These are phyloP conservation scores for Kurtzmaniella quercitrusa DNA, from an alignment of 1,139 yeast species.

Conservation along the genomic window DNA sequence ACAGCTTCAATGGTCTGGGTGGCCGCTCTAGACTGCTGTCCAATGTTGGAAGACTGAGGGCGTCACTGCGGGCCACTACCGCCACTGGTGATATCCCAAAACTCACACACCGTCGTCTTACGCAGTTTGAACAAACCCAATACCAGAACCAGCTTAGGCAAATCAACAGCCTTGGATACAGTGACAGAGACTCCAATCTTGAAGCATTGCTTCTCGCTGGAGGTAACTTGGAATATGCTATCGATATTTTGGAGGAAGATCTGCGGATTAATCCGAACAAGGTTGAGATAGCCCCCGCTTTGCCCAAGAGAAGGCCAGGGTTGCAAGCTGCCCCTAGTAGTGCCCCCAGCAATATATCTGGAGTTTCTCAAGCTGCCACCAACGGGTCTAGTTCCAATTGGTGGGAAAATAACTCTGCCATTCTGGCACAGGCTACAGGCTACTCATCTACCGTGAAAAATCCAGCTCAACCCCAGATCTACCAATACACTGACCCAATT, in stretches of 20 bases:
- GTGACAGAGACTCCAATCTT: slow-evolving; percentile 41
- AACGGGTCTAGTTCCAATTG: slow-evolving; percentile 14
- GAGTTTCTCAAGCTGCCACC: slow-evolving; percentile 11
- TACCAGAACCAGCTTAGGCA: slow-evolving; percentile 36
- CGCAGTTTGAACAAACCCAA: slow-evolving; percentile 39
- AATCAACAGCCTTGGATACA: slow-evolving; percentile 42
- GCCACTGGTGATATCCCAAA: slow-evolving; percentile 19
- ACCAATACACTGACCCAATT: slow-evolving; percentile 59
- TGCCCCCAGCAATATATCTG: background rate
- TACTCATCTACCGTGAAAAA: slow-evolving; percentile 7
- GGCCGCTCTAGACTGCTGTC: slow-evolving; percentile 25
- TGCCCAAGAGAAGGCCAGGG: slow-evolving; percentile 39
- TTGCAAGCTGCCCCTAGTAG: slow-evolving; percentile 12
- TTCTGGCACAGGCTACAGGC: slow-evolving; percentile 6
- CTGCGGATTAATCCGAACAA: slow-evolving; percentile 30
- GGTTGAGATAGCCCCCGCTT: slow-evolving; percentile 38
- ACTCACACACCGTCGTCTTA: slow-evolving; percentile 39
- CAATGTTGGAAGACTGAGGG: slow-evolving; percentile 6
- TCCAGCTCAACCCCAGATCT: slow-evolving; percentile 36
- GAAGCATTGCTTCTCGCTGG: slow-evolving; percentile 47
- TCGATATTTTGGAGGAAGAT: slow-evolving; percentile 44
- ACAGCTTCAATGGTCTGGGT: slow-evolving; percentile 3
- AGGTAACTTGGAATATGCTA: slow-evolving; percentile 48
- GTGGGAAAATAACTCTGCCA: slow-evolving; percentile 12
- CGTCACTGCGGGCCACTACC: background rate